A percentile compares a stretch with the other conserved stretches of the same genome.
These are phyloP conservation scores for Aspergillus novofumigatus DNA, from an alignment of 2,329 filamentous ascomycete genomes.

Conservation along the genomic window DNA sequence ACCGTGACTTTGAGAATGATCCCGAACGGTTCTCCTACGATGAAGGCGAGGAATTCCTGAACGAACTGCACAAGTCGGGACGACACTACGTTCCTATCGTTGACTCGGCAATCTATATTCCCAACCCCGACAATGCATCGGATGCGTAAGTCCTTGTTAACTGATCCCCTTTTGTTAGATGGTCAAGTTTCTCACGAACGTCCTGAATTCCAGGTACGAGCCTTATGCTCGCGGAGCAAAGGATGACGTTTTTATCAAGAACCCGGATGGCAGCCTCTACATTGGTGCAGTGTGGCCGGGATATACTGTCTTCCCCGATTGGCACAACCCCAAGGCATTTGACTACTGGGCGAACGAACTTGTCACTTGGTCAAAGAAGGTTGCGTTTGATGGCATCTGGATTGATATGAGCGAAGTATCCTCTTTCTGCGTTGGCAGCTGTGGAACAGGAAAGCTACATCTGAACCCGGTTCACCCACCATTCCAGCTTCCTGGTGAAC, in stretches of 20 bases:
- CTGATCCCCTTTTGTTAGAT: constrained; percentile 25
- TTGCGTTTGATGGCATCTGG: constrained; percentile 54
- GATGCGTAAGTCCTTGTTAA: constrained; percentile 53
- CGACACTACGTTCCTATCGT: constrained; percentile 61
- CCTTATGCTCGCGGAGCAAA: constrained; percentile 50
- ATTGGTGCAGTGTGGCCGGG: constrained; percentile 56
- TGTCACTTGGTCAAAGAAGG: constrained; percentile 48
- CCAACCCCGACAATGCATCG: constrained; percentile 63
- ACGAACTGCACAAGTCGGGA: constrained; percentile 49
- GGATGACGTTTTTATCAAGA: constrained; percentile 48
- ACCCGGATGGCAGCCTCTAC: constrained; percentile 52
- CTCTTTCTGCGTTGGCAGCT: constrained; percentile 67
- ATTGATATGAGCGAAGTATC: constrained; percentile 61
- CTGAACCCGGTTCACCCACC: constrained; percentile 66
- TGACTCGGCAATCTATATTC: constrained; percentile 64
- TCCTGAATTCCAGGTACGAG: constrained; percentile 39
- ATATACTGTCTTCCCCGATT: constrained; percentile 60
- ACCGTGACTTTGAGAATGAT: constrained; percentile 58
- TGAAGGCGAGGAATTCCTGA: constrained; percentile 50
- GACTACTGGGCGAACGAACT: constrained; percentile 59
- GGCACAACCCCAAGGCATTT: constrained; percentile 55
- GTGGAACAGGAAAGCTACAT: constrained; percentile 61
- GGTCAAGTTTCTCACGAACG: background rate
- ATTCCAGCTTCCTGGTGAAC: constrained; percentile 62
- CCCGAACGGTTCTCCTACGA: constrained; percentile 48